A percentile compares a stretch with the other conserved stretches of the same genome.
These are phyloP conservation scores for Bryoerythrophyllum caledonicum DNA, from an alignment of 225 moss, liverwort and hornwort genomes.

Conservation along the genomic window DNA sequence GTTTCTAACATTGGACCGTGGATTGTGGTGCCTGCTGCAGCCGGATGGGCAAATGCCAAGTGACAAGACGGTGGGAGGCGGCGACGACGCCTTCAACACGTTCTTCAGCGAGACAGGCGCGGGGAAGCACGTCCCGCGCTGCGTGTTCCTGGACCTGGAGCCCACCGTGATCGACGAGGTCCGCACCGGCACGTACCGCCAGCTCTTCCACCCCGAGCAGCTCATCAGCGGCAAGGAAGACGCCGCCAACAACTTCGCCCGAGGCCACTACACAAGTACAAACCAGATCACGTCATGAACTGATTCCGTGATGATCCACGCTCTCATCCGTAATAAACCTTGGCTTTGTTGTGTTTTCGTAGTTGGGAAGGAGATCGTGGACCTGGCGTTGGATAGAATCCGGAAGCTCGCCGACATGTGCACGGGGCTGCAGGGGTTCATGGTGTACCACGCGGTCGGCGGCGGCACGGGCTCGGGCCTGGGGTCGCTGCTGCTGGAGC, in stretches of 20 bases:
- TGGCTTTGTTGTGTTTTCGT: background rate
- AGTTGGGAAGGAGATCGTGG: constrained; percentile 50
- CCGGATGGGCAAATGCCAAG: constrained; percentile 43
- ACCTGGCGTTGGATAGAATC: constrained; percentile 33
- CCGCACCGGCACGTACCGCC: constrained; percentile 41
- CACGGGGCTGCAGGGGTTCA: constrained; percentile 39
- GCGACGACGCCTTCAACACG: constrained; percentile 15
- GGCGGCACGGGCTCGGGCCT: constrained; percentile 40
- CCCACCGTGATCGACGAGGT: constrained; percentile 41
- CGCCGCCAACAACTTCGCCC: constrained; percentile 45
- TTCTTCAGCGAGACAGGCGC: constrained; percentile 39
- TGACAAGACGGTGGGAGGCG: constrained; percentile 28
- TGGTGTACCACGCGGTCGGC: constrained; percentile 38
- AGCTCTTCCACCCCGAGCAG: constrained; percentile 45
- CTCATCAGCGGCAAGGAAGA: constrained; percentile 45
- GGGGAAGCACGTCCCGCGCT: constrained; percentile 38
- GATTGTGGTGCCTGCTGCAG: background rate
- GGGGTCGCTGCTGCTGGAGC: constrained; percentile 33
- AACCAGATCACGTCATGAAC: too few relatives aligned
- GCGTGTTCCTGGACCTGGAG: constrained; percentile 39
- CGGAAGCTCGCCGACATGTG: constrained; percentile 42
- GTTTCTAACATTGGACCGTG: too few relatives aligned
- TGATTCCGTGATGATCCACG: too few relatives aligned
- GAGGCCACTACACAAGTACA: constrained; percentile 36
- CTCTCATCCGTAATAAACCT: too few relatives aligned